Evolutionary conservation across 2,329 filamentous ascomycete genomes (phyloP).

Genomic region (Knufia fluminis): DNA sequence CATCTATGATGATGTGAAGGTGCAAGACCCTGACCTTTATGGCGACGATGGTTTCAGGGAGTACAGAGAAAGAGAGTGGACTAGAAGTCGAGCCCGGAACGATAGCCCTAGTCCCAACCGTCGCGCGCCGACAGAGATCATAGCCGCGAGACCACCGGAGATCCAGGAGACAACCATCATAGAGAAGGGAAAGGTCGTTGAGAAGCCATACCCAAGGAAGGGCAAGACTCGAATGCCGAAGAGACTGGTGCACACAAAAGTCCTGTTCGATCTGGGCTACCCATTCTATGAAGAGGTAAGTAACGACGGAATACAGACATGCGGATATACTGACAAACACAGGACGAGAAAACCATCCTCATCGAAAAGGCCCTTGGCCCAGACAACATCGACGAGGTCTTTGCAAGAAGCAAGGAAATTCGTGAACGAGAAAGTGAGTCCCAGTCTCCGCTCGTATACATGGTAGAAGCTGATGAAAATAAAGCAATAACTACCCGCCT

Average conservation of each 20-base stretch:
- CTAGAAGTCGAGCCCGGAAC: conserved; percentile 33
- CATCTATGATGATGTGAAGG: conserved; percentile 55
- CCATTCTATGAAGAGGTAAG: conserved; percentile 77
- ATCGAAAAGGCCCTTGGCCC: conserved; percentile 78
- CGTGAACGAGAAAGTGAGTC: conserved; percentile 27
- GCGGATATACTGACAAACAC: conserved; percentile 27
- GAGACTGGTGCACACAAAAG: conserved; percentile 67
- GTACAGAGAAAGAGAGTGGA: conserved; percentile 54
- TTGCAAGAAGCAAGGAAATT: conserved; percentile 72
- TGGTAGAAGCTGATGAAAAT: conserved; percentile 2
- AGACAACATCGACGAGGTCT: conserved; percentile 82
- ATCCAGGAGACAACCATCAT: conserved; percentile 58
- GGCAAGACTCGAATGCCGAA: conserved; percentile 85
- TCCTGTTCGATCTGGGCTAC: conserved; percentile 75
- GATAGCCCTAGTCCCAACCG: conserved; percentile 23
- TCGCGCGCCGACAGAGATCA: conserved; percentile 21
- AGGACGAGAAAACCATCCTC: conserved; percentile 67
- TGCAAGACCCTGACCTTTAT: conserved; percentile 59
- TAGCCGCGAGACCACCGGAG: conserved; percentile 42
- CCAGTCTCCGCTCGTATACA: neutral
- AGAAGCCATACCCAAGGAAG: conserved; percentile 59
- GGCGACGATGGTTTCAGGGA: conserved; percentile 64
- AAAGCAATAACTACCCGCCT: conserved; percentile 23
- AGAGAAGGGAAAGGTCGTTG: conserved; percentile 42
- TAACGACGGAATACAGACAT: conserved; percentile 7